phyloP scores from a whole-genome alignment of 495 filamentous ascomycete species.

The Penicillium coprophilum region DNA sequence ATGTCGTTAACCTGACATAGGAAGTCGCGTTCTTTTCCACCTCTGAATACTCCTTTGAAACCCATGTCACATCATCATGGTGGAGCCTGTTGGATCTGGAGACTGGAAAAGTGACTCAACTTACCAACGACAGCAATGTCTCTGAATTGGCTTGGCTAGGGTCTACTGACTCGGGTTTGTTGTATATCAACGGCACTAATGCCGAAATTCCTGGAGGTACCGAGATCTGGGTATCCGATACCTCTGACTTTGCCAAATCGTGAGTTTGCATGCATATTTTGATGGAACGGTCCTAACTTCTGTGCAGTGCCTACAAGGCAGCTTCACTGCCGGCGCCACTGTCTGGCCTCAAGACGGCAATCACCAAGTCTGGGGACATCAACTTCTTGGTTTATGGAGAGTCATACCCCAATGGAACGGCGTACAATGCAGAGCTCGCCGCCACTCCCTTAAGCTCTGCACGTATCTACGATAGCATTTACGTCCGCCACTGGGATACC shows the following conservation, averaged over 20 bases:
- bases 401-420: constrained; percentile 58
- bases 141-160: constrained; percentile 47
- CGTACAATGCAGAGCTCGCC: constrained; percentile 60
- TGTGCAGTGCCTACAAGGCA: constrained; percentile 49
- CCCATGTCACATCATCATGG: constrained; percentile 30
- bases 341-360: constrained; percentile 64
- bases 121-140: constrained; percentile 44
- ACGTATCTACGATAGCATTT: constrained; percentile 67
- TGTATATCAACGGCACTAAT: constrained; percentile 51
- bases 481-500: constrained; percentile 75
- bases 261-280: constrained; percentile 10
- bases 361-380: constrained; percentile 53
- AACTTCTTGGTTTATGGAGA: constrained; percentile 61
- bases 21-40: constrained; percentile 35
- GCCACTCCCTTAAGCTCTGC: constrained; percentile 57
- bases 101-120: constrained; percentile 35
- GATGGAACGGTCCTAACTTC: background rate
- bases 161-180: constrained; percentile 38
- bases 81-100: constrained; percentile 44
- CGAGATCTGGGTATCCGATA: constrained; percentile 43
- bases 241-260: constrained; percentile 29
- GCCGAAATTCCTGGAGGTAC: constrained; percentile 41
- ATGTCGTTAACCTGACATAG: constrained; percentile 15
- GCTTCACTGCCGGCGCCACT: constrained; percentile 58
- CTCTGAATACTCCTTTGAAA: constrained; percentile 48